phyloP scores from a whole-genome alignment of 176 grass and related monocot species.

The Oryza rufipogon region DNA sequence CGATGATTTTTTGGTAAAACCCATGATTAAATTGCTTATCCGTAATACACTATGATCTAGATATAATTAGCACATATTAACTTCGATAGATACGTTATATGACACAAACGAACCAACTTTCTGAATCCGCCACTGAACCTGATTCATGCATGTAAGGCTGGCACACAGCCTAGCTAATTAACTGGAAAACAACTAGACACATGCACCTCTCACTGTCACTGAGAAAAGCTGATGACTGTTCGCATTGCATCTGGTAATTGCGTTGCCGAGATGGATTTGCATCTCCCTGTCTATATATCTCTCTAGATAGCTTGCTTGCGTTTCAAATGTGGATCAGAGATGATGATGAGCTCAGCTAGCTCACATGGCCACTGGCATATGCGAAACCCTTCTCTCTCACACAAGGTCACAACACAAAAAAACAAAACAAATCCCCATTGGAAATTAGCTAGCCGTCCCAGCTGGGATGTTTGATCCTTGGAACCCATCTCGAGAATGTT shows the following conservation, averaged over 20 bases:
- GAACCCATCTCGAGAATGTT: conserved; percentile 53
- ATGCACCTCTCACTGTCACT: conserved; percentile 1
- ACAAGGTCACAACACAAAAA: conserved; percentile 12
- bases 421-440: conserved; percentile 7
- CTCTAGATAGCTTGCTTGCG: background rate
- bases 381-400: background rate
- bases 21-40: too few relatives aligned
- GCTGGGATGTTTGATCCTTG: conserved; percentile 53
- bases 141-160: background rate
- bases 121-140: too few relatives aligned
- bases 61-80: too few relatives aligned
- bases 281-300: background rate
- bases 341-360: background rate
- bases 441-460: conserved; percentile 25
- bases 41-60: too few relatives aligned
- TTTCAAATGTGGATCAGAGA: background rate
- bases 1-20: too few relatives aligned
- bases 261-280: background rate
- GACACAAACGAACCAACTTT: too few relatives aligned
- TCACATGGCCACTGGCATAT: background rate
- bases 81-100: too few relatives aligned
- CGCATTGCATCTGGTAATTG: background rate
- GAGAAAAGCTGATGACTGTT: conserved; percentile 13
- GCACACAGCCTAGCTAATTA: background rate
- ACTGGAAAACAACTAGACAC: background rate